A percentile compares a stretch with the other conserved stretches of the same genome.
phyloP scores from a whole-genome alignment of 192 early-diverging fungal species.

The Mortierella alpina region DNA sequence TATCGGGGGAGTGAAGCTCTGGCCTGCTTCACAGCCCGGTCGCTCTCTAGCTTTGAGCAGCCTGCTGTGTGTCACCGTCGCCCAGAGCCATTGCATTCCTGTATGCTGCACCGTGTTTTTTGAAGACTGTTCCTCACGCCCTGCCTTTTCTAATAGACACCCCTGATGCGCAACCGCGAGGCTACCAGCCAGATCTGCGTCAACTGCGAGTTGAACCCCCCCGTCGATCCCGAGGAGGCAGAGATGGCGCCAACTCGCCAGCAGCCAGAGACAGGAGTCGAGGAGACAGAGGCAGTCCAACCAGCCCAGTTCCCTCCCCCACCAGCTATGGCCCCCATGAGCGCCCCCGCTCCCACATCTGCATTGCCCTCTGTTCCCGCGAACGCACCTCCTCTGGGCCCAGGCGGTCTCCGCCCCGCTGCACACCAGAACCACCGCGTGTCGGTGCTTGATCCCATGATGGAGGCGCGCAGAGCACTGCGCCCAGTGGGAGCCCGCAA shows the following conservation, averaged over 20 bases:
- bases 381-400: slow-evolving; percentile 14
- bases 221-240: slow-evolving; percentile 30
- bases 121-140: not conserved
- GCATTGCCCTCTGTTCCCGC: slow-evolving; percentile 19
- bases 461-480: slow-evolving; percentile 29
- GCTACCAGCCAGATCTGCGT: slow-evolving; percentile 50
- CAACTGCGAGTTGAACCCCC: slow-evolving; percentile 48
- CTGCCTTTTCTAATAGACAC: slow-evolving; percentile 12
- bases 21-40: too few species aligned
- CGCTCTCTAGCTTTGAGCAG: not conserved
- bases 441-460: slow-evolving; percentile 37
- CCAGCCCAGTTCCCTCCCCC: not conserved
- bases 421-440: slow-evolving; percentile 14
- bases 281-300: not conserved
- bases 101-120: not conserved
- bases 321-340: not conserved
- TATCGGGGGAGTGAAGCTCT: too few species aligned
- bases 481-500: slow-evolving; percentile 32
- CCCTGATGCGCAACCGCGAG: slow-evolving; percentile 50
- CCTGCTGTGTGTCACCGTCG: not conserved
- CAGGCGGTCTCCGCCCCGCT: slow-evolving; percentile 1
- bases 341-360: too few species aligned
- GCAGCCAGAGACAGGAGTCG: not conserved
- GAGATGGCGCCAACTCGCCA: not conserved
- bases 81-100: not conserved